Evolutionary conservation across 441 rosid species (phyloP).

Genomic region (Brassica balearica): DNA sequence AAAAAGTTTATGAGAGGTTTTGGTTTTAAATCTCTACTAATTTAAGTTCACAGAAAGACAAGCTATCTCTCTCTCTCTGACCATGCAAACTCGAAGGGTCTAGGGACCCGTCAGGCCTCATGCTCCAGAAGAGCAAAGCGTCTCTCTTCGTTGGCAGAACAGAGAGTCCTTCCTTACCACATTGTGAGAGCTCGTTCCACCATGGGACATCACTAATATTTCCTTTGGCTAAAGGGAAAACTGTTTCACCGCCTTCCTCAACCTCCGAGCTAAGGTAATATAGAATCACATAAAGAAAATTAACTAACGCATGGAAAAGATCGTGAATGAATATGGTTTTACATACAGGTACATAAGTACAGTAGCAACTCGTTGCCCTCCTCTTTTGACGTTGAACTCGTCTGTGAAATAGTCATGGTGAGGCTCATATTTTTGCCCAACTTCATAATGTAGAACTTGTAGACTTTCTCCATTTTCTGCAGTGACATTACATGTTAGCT

Average conservation of each 20-base stretch:
- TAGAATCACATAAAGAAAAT: conserved; percentile 13
- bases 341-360: conserved; percentile 79
- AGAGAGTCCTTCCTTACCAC: conserved; percentile 61
- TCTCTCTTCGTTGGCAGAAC: conserved; percentile 70
- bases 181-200: conserved; percentile 36
- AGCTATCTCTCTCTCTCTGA: not conserved
- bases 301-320: not conserved
- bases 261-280: conserved; percentile 58
- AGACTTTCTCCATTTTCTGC: conserved; percentile 75
- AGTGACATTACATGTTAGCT: conserved; percentile 20
- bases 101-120: conserved; percentile 60
- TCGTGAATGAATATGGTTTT: not conserved
- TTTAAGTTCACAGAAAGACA: not conserved
- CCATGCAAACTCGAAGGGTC: conserved; percentile 69
- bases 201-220: conserved; percentile 46
- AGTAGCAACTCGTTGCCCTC: conserved; percentile 70
- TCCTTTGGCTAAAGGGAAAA: conserved; percentile 69
- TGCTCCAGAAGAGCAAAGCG: conserved; percentile 74
- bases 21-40: not conserved
- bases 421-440: conserved; percentile 68
- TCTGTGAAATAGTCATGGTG: conserved; percentile 69
- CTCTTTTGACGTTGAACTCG: conserved; percentile 60
- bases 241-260: conserved; percentile 78
- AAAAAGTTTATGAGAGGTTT: not conserved
- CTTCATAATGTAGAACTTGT: conserved; percentile 72